Conservation (phyloP, 2,329 filamentous ascomycete species). For the Aspergillus proliferans region DNA sequence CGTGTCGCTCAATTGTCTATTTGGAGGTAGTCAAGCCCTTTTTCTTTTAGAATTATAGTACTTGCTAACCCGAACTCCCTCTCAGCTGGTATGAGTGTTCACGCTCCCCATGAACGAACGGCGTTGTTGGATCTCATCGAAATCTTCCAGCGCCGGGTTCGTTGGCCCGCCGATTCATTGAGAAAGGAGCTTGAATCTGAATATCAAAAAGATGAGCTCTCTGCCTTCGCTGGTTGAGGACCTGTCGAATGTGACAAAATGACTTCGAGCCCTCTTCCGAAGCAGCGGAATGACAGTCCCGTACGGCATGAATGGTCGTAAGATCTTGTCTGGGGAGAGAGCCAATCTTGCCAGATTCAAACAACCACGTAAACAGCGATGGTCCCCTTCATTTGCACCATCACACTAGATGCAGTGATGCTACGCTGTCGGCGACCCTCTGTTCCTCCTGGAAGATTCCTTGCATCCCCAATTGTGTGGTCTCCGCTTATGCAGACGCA, state of each 20-base stretch:
- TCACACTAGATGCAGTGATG: too few relatives aligned
- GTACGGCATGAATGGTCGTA: not conserved
- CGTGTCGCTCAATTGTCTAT: slow-evolving; percentile 20
- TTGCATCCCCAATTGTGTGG: too few relatives aligned
- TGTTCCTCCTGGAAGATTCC: too few relatives aligned
- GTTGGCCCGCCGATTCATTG: slow-evolving; percentile 18
- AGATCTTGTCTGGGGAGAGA: too few relatives aligned
- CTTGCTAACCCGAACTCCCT: not conserved
- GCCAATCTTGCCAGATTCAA: too few relatives aligned
- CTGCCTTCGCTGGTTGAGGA: slow-evolving; percentile 9
- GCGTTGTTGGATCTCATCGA: slow-evolving; percentile 17
- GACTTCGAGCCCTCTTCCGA: not conserved
- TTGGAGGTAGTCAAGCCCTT: slow-evolving; percentile 15
- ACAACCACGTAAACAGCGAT: too few relatives aligned
- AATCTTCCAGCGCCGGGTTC: slow-evolving; percentile 13
- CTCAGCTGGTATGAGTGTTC: slow-evolving; percentile 20
- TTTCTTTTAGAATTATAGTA: not conserved
- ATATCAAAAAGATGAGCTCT: slow-evolving; percentile 17
- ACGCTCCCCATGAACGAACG: slow-evolving; percentile 17
- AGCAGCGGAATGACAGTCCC: too few relatives aligned
- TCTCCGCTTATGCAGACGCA: too few relatives aligned
- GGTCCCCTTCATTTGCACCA: too few relatives aligned
- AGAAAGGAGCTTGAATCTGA: slow-evolving; percentile 19
- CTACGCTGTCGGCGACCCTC: too few relatives aligned
- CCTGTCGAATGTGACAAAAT: not conserved